A percentile compares a stretch with the other conserved stretches of the same genome.
Conservation (phyloP, 23 red algal genomes). For the Gracilaria domingensis region DNA sequence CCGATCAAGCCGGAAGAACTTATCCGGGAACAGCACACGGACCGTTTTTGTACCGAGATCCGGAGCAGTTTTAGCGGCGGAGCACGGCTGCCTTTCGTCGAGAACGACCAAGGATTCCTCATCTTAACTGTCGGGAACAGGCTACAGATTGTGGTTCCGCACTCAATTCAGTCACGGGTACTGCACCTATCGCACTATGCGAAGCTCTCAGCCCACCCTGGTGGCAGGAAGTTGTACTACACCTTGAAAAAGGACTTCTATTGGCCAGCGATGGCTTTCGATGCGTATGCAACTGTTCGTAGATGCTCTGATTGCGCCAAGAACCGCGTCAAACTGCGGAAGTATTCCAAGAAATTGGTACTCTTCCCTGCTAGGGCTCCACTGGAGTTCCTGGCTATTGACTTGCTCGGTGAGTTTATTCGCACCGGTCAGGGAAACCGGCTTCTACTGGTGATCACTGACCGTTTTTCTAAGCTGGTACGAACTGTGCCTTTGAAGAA, state of each 20-base stretch:
- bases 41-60: not conserved
- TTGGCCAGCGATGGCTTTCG: conserved; percentile 36
- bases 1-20: conserved; percentile 33
- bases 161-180: not conserved
- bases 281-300: not conserved
- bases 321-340: conserved; percentile 13
- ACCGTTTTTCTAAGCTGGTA: not conserved
- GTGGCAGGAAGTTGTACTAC: not conserved
- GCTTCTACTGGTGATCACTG: not conserved
- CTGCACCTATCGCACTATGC: conserved; percentile 12
- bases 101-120: not conserved
- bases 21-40: conserved; percentile 14
- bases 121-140: not conserved
- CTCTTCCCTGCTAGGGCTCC: not conserved
- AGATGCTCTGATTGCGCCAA: not conserved
- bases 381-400: not conserved
- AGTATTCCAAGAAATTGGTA: conserved; percentile 6
- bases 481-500: not conserved
- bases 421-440: not conserved
- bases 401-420: not conserved
- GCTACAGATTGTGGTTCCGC: conserved; percentile 24
- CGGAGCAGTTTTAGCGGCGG: not conserved
- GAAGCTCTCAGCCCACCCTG: conserved; percentile 13
- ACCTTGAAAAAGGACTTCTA: conserved; percentile 22
- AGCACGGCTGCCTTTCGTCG: not conserved